A percentile compares a stretch with the other conserved stretches of the same genome.
These are phyloP conservation scores for Terfezia claveryi DNA, from an alignment of 495 filamentous ascomycete genomes.

Conservation along the genomic window DNA sequence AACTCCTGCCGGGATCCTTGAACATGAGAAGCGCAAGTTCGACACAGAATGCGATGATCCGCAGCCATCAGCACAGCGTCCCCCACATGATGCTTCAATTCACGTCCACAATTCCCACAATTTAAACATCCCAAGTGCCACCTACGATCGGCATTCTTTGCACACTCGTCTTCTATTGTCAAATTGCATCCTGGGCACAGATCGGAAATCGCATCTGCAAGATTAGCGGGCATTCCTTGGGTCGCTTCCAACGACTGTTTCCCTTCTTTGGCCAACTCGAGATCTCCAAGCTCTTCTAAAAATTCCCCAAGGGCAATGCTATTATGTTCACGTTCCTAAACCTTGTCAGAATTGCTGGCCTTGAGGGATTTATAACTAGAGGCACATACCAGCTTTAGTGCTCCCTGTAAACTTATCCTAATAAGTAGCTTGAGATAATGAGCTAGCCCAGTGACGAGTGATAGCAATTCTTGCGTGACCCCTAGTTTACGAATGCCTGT, in stretches of 20 bases:
- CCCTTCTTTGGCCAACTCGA: conserved; percentile 48
- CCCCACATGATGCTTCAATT: conserved; percentile 39
- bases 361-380: conserved; percentile 1
- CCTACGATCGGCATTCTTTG: conserved; percentile 43
- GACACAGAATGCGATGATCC: conserved; percentile 46
- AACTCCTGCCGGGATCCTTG: conserved; percentile 34
- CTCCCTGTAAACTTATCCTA: conserved; percentile 83
- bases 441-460: conserved; percentile 84
- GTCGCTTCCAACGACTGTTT: conserved; percentile 52
- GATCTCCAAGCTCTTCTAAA: conserved; percentile 52
- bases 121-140: conserved; percentile 67
- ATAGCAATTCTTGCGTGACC: conserved; percentile 89
- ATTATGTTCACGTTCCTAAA: conserved; percentile 50
- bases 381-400: conserved; percentile 42
- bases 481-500: conserved; percentile 69
- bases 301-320: conserved; percentile 58
- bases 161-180: conserved; percentile 85
- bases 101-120: conserved; percentile 52
- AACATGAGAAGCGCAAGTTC: conserved; percentile 34
- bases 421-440: conserved; percentile 98
- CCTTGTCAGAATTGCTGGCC: conserved; percentile 1
- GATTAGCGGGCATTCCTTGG: conserved; percentile 39
- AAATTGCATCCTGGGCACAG: conserved; percentile 59
- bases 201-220: conserved; percentile 62
- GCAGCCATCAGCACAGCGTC: conserved; percentile 44